Evolutionary conservation across 208 protist genomes (phyloP).

Genomic region (Balamuthia mandrillaris): DNA sequence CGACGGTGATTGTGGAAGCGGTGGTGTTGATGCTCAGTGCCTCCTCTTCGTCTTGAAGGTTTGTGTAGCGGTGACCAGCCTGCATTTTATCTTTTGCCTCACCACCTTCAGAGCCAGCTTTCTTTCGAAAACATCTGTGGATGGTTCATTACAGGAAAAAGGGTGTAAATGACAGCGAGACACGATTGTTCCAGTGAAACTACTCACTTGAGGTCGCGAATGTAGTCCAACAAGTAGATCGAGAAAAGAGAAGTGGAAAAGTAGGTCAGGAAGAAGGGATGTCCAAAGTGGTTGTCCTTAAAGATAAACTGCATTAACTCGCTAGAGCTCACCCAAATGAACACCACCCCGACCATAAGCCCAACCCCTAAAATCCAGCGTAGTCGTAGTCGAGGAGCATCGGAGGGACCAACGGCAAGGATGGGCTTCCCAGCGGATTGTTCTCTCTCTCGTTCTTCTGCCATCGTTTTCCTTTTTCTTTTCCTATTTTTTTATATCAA

Average conservation of each 20-base stretch:
- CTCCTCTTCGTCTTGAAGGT: not conserved
- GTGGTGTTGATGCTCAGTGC: not conserved
- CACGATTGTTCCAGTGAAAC: too few relatives aligned
- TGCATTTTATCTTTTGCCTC: not conserved
- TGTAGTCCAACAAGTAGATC: conserved; percentile 48
- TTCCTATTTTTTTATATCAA: too few relatives aligned
- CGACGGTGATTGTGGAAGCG: not conserved
- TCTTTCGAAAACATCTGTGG: not conserved
- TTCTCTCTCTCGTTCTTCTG: too few relatives aligned
- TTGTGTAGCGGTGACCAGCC: not conserved
- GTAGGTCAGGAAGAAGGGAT: conserved; percentile 65
- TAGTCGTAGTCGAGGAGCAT: too few relatives aligned
- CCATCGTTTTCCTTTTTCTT: too few relatives aligned
- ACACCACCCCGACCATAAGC: conserved; percentile 7
- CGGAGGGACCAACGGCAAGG: too few relatives aligned
- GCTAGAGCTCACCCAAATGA: conserved; percentile 31
- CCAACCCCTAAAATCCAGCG: conserved; percentile 28
- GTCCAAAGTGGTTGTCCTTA: conserved; percentile 37
- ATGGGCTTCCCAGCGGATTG: too few relatives aligned
- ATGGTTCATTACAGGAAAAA: too few relatives aligned
- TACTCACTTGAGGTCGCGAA: not conserved
- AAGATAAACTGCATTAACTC: conserved; percentile 47
- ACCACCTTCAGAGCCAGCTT: not conserved
- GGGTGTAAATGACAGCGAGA: too few relatives aligned
- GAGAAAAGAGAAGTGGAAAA: conserved; percentile 57